Evolutionary conservation across 1,284 basidiomycete genomes (phyloP).

Genomic region (Wolfiporia cocos): DNA sequence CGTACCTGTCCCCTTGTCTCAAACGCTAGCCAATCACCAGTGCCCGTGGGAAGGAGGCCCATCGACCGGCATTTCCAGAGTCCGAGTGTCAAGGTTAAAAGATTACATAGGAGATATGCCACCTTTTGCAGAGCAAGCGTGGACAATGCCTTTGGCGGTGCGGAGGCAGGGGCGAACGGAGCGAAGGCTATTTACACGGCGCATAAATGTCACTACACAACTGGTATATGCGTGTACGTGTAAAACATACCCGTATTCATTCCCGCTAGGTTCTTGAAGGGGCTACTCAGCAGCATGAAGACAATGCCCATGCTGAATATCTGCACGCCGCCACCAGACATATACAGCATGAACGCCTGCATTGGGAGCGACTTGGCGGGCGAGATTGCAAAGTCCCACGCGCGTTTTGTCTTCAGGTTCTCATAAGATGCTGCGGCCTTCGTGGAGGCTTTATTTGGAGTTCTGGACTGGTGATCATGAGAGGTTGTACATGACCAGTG

Average conservation of each 20-base stretch:
- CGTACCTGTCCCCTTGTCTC: slow-evolving; percentile 72
- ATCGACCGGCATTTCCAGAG: slow-evolving; percentile 89
- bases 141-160: slow-evolving; percentile 41
- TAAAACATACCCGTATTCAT: slow-evolving; percentile 65
- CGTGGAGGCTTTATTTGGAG: slow-evolving; percentile 32
- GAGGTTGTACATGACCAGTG: neutral
- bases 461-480: slow-evolving; percentile 30
- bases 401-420: slow-evolving; percentile 70
- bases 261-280: slow-evolving; percentile 71
- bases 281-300: slow-evolving; percentile 80
- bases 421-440: slow-evolving; percentile 44
- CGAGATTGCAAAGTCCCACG: slow-evolving; percentile 82
- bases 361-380: slow-evolving; percentile 88
- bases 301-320: slow-evolving; percentile 94
- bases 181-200: slow-evolving; percentile 45
- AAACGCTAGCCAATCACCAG: slow-evolving; percentile 90
- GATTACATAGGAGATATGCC: slow-evolving; percentile 63
- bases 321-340: slow-evolving; percentile 90
- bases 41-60: slow-evolving; percentile 83
- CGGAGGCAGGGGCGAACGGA: slow-evolving; percentile 53
- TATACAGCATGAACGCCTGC: slow-evolving; percentile 96
- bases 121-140: slow-evolving; percentile 63
- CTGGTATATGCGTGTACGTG: neutral
- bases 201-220: neutral
- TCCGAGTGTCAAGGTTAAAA: slow-evolving; percentile 72